These are phyloP conservation scores for Fraxinus nigra DNA, from an alignment of 305 asterid species.

Conservation along the genomic window DNA sequence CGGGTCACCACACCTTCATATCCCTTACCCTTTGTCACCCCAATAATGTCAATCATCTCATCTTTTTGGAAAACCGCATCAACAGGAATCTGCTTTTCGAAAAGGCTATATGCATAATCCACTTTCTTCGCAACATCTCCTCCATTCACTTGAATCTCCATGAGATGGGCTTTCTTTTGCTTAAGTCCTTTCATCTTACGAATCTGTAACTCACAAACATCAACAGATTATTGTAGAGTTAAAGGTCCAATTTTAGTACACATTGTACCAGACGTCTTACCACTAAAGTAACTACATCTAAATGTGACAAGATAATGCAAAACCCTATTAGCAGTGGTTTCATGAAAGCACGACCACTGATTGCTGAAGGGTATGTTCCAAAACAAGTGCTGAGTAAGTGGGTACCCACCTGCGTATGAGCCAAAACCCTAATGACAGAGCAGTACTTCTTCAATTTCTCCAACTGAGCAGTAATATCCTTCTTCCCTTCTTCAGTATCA, in stretches of 20 bases:
- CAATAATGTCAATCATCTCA: constrained; percentile 79
- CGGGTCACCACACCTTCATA: constrained; percentile 87
- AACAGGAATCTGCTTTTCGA: constrained; percentile 72
- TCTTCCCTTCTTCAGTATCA: constrained; percentile 63
- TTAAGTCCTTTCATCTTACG: constrained; percentile 81
- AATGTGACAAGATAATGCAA: neutral
- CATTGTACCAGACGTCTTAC: neutral
- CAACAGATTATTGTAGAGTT: neutral
- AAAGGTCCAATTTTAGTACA: neutral
- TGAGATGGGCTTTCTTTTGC: constrained; percentile 84
- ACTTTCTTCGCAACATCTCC: constrained; percentile 74
- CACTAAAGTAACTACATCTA: neutral
- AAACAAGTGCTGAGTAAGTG: neutral
- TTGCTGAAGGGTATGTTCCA: neutral
- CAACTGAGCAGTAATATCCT: constrained; percentile 55
- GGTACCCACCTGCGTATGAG: constrained; percentile 57
- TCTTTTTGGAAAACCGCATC: constrained; percentile 86
- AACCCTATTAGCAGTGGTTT: neutral
- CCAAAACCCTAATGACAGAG: constrained; percentile 63
- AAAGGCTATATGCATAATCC: constrained; percentile 74
- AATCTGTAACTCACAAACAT: constrained; percentile 33
- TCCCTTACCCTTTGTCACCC: constrained; percentile 81
- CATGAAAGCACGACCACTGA: neutral
- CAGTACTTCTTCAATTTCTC: constrained; percentile 76
- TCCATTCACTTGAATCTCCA: constrained; percentile 82